A percentile compares a stretch with the other conserved stretches of the same genome.
phyloP scores from a whole-genome alignment of 176 grass and related monocot genomes.

The Oropetium thomaeum region DNA sequence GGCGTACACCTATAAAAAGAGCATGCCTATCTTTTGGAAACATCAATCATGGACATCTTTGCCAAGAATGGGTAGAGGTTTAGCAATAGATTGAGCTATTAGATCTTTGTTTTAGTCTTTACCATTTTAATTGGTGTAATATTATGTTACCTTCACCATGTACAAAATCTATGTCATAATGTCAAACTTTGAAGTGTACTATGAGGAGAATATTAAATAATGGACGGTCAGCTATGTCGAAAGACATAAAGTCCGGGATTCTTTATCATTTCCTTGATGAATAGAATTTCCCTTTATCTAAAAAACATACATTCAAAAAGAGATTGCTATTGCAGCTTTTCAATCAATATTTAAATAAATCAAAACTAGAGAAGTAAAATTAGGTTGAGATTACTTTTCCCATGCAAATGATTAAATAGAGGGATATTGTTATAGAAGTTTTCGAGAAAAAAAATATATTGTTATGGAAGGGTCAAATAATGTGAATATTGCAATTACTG shows the following conservation, averaged over 20 bases:
- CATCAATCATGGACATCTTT: background rate
- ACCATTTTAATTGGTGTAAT: no score
- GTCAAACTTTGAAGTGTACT: no score
- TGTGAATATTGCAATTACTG: background rate
- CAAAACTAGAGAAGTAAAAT: background rate
- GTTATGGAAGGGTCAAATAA: background rate
- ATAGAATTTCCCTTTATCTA: no score
- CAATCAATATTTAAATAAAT: background rate
- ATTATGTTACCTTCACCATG: background rate
- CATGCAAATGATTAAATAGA: background rate
- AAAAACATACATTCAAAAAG: no score
- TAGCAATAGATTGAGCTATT: background rate
- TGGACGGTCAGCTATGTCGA: no score
- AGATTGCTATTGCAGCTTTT: background rate
- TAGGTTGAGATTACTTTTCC: background rate
- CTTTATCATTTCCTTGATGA: no score
- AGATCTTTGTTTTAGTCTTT: no score
- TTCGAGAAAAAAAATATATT: no score
- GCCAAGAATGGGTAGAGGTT: background rate
- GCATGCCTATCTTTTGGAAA: background rate
- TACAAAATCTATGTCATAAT: background rate
- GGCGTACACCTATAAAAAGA: background rate
- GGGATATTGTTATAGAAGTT: background rate
- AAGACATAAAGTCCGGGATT: no score
- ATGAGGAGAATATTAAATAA: no score